Percentiles rank a stretch among this genome's conserved stretches.
phyloP scores from a whole-genome alignment of 129 eudicot genomes.

The Rutidosis leptorrhynchoides region DNA sequence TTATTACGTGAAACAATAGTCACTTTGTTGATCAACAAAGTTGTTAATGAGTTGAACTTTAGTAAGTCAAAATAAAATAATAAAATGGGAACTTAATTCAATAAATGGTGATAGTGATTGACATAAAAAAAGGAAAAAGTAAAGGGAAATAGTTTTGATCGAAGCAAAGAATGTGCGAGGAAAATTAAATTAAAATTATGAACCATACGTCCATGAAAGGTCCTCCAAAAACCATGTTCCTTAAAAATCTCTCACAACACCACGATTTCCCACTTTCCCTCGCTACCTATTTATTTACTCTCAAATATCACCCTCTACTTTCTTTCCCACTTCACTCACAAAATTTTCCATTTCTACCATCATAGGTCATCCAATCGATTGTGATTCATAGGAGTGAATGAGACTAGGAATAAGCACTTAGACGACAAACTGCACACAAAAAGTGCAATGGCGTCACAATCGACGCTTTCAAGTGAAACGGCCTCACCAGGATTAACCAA shows the following conservation, averaged over 20 bases:
- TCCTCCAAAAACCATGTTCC: constrained; percentile 26
- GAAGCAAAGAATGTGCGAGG: constrained; percentile 20
- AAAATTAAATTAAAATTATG: constrained; percentile 10
- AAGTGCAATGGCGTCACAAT: constrained; percentile 29
- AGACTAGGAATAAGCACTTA: neutral
- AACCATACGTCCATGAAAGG: constrained; percentile 27
- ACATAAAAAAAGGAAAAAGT: no score
- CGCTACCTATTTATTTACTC: constrained; percentile 15
- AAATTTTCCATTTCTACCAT: neutral
- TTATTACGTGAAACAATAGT: no score
- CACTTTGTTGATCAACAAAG: no score
- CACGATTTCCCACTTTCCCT: constrained; percentile 20
- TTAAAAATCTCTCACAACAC: constrained; percentile 20
- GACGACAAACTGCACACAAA: neutral
- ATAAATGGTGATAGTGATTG: no score
- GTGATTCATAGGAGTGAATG: constrained; percentile 8
- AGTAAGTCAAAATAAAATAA: no score
- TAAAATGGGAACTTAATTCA: no score
- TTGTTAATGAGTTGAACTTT: no score
- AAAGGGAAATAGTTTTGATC: no score
- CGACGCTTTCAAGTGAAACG: constrained; percentile 17
- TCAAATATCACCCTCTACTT: neutral
- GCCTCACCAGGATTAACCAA: neutral
- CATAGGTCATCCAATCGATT: neutral
- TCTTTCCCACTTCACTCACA: constrained; percentile 16